Evolutionary conservation across 345 rosid species (phyloP).

Genomic region (Viola odorata): DNA sequence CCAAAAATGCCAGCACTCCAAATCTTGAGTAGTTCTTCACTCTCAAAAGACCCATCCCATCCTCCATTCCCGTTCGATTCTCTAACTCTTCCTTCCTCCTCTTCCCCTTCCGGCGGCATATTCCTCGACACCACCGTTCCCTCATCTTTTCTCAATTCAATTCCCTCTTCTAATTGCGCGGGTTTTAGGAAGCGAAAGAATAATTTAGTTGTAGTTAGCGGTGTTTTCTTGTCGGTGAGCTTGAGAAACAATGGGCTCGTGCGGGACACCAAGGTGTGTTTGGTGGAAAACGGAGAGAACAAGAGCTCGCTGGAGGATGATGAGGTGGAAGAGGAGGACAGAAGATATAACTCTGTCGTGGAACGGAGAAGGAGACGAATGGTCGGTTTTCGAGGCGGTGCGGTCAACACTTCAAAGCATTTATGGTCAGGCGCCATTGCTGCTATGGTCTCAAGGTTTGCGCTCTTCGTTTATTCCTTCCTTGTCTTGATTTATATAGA

Average conservation of each 20-base stretch:
- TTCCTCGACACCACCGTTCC: slow-evolving; percentile 48
- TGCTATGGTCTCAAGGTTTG: slow-evolving; percentile 72
- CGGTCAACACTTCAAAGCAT: slow-evolving; percentile 50
- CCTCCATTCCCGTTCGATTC: slow-evolving; percentile 7
- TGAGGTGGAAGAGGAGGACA: neutral
- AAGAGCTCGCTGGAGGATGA: slow-evolving; percentile 10
- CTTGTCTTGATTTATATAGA: neutral
- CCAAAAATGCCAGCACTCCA: slow-evolving; percentile 31
- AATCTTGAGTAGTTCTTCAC: slow-evolving; percentile 17
- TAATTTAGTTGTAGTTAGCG: slow-evolving; percentile 7
- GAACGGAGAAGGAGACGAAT: slow-evolving; percentile 24
- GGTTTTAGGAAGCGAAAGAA: slow-evolving; percentile 8
- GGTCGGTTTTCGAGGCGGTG: slow-evolving; percentile 25
- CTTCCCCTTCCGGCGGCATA: slow-evolving; percentile 38
- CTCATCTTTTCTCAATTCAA: slow-evolving; percentile 36
- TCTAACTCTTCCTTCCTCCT: neutral
- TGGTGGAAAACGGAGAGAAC: slow-evolving; percentile 22
- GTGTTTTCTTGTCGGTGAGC: slow-evolving; percentile 42
- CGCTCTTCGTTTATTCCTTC: neutral
- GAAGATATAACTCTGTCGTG: neutral
- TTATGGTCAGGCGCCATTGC: slow-evolving; percentile 81
- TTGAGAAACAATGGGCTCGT: slow-evolving; percentile 35
- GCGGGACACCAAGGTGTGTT: slow-evolving; percentile 22
- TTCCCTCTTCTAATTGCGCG: slow-evolving; percentile 12
- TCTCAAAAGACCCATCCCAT: slow-evolving; percentile 11